A percentile compares a stretch with the other conserved stretches of the same genome.
These are phyloP conservation scores for Nicotiana noctiflora DNA, from an alignment of 257 asterid species.

Conservation along the genomic window DNA sequence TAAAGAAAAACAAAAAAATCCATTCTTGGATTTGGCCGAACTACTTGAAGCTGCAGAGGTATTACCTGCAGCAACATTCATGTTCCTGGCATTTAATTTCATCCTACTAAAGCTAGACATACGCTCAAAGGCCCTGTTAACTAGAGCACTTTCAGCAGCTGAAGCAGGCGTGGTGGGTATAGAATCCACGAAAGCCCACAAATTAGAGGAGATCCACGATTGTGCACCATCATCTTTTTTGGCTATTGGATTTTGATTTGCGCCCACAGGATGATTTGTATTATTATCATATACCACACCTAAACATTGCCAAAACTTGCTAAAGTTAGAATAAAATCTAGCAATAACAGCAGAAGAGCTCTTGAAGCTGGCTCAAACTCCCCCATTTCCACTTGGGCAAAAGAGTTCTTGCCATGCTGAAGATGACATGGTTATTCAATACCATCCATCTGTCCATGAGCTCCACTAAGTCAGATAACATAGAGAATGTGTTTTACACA, in stretches of 20 bases:
- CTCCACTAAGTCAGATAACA: constrained; percentile 42
- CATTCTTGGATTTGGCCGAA: constrained; percentile 35
- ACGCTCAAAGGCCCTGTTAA: constrained; percentile 69
- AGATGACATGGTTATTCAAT: constrained; percentile 34
- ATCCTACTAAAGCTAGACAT: constrained; percentile 90
- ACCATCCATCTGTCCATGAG: constrained; percentile 84
- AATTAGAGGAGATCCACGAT: constrained; percentile 73
- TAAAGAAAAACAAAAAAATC: constrained; percentile 50
- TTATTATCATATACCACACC: constrained; percentile 51
- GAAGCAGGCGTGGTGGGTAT: constrained; percentile 97
- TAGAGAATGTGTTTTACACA: constrained; percentile 18
- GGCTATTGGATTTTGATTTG: constrained; percentile 35
- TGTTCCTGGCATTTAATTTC: constrained; percentile 40
- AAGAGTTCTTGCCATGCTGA: constrained; percentile 66
- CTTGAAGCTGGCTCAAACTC: constrained; percentile 90
- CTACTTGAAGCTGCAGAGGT: constrained; percentile 44
- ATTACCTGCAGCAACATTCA: constrained; percentile 49
- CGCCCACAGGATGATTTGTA: constrained; percentile 41
- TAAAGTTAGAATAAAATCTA: constrained; percentile 41
- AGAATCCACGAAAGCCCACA: constrained; percentile 94
- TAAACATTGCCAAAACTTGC: constrained; percentile 48
- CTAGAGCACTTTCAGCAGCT: constrained; percentile 83
- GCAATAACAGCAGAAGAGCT: constrained; percentile 47
- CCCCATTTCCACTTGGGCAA: constrained; percentile 82
- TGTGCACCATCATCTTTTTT: constrained; percentile 49